Conservation (phyloP, 2,329 filamentous ascomycete genomes). For the Ophiostoma piceae region DNA sequence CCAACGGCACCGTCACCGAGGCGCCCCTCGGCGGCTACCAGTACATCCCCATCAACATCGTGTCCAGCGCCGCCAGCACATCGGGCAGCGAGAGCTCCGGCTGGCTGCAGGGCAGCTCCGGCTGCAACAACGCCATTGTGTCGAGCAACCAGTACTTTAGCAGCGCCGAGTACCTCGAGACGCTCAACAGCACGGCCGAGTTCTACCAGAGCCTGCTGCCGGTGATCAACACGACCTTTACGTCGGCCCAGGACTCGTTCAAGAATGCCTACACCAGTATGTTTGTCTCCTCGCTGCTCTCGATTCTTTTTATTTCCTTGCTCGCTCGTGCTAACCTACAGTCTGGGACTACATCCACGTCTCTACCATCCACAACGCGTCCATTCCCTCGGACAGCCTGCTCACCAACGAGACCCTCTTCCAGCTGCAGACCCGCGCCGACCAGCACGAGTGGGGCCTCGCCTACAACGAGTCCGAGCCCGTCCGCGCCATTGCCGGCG, state of each 20-base stretch:
- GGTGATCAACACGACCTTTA: slow-evolving; percentile 51
- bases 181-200: slow-evolving; percentile 48
- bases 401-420: slow-evolving; percentile 55
- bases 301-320: not conserved
- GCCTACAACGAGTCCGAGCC: slow-evolving; percentile 73
- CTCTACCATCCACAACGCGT: slow-evolving; percentile 54
- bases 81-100: slow-evolving; percentile 51
- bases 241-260: slow-evolving; percentile 44
- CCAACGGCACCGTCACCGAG: slow-evolving; percentile 62
- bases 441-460: slow-evolving; percentile 74
- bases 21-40: slow-evolving; percentile 76
- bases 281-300: slow-evolving; percentile 28
- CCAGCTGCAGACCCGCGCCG: slow-evolving; percentile 67
- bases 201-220: slow-evolving; percentile 55
- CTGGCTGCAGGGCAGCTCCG: slow-evolving; percentile 56
- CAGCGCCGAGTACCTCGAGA: slow-evolving; percentile 43
- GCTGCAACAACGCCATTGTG: slow-evolving; percentile 50
- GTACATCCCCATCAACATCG: slow-evolving; percentile 66
- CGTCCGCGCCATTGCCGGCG: slow-evolving; percentile 53
- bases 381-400: slow-evolving; percentile 54
- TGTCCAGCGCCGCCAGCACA: slow-evolving; percentile 50
- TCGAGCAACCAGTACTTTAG: slow-evolving; percentile 52
- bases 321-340: slow-evolving; percentile 30
- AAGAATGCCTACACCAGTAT: slow-evolving; percentile 59
- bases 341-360: slow-evolving; percentile 59